phyloP scores from a whole-genome alignment of 2,329 filamentous ascomycete genomes.

The Microascus cirrosus region DNA sequence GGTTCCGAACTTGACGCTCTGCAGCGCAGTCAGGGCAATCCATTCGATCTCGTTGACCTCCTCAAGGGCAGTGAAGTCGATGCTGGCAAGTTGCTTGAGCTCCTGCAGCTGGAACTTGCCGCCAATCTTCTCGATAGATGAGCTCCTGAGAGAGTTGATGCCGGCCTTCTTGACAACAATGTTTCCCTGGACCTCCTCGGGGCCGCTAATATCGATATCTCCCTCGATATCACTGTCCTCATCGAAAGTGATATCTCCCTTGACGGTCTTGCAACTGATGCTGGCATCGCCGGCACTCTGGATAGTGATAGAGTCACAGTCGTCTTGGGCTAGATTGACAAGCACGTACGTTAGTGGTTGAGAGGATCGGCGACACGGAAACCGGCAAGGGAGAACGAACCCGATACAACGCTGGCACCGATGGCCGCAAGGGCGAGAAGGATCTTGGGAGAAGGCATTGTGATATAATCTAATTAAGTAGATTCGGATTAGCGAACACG shows the following conservation, averaged over 20 bases:
- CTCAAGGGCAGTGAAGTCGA: conserved; percentile 56
- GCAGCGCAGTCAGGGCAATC: conserved; percentile 56
- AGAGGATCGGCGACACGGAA: background rate
- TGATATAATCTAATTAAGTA: conserved; percentile 13
- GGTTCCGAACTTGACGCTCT: conserved; percentile 34
- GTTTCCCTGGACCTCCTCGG: conserved; percentile 43
- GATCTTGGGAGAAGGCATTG: conserved; percentile 34
- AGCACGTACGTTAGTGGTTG: background rate
- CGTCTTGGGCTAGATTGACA: background rate
- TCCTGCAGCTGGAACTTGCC: conserved; percentile 60
- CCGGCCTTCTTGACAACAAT: conserved; percentile 46
- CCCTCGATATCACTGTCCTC: conserved; percentile 25
- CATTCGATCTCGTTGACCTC: conserved; percentile 58
- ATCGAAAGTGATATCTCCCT: conserved; percentile 40
- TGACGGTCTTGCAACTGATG: conserved; percentile 52
- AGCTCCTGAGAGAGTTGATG: conserved; percentile 52
- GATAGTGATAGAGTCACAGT: conserved; percentile 20
- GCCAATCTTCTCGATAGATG: conserved; percentile 52
- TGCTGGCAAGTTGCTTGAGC: conserved; percentile 55
- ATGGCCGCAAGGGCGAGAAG: conserved; percentile 33
- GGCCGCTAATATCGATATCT: conserved; percentile 50
- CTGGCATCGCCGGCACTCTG: conserved; percentile 51
- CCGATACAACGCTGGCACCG: conserved; percentile 25
- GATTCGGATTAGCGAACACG: background rate
- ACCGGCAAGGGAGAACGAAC: conserved; percentile 18